A percentile compares a stretch with the other conserved stretches of the same genome.
phyloP scores from a whole-genome alignment of 345 rosid genomes.

The Eucalyptus cladocalyx region DNA sequence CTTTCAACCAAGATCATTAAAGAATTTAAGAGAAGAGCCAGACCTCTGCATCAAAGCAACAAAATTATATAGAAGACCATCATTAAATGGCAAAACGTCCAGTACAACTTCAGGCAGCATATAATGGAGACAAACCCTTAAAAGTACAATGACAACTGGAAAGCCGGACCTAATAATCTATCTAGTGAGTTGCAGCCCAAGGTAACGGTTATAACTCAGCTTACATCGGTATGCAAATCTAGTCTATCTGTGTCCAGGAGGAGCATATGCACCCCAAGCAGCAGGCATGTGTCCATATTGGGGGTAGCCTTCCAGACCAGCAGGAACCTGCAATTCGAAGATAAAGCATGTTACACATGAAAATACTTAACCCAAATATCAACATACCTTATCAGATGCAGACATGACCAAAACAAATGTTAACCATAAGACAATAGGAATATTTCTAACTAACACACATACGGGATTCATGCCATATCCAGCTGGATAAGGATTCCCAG shows the following conservation, averaged over 20 bases:
- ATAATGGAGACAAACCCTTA: not conserved
- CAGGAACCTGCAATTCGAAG: slow-evolving; percentile 32
- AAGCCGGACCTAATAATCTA: not conserved
- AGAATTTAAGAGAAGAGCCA: not conserved
- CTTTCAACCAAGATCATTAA: not conserved
- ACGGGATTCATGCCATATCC: slow-evolving; percentile 76
- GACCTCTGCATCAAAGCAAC: not conserved
- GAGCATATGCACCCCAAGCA: slow-evolving; percentile 63
- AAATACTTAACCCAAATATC: not conserved
- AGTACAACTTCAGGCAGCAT: slow-evolving; percentile 8
- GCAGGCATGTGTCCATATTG: slow-evolving; percentile 63
- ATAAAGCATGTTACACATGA: not conserved
- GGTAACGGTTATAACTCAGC: slow-evolving; percentile 1
- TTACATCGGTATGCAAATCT: slow-evolving; percentile 1
- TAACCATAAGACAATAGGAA: not conserved
- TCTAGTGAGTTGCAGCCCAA: slow-evolving; percentile 21
- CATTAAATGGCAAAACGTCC: not conserved
- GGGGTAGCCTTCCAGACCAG: slow-evolving; percentile 54
- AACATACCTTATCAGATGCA: not conserved
- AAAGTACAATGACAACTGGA: not conserved
- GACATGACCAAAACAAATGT: not conserved
- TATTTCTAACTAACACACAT: slow-evolving; percentile 16
- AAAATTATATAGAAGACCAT: not conserved
- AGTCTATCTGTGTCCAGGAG: slow-evolving; percentile 67
- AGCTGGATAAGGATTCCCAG: slow-evolving; percentile 48